phyloP scores from a whole-genome alignment of 176 grass and related monocot genomes.

The Carex cristatella region DNA sequence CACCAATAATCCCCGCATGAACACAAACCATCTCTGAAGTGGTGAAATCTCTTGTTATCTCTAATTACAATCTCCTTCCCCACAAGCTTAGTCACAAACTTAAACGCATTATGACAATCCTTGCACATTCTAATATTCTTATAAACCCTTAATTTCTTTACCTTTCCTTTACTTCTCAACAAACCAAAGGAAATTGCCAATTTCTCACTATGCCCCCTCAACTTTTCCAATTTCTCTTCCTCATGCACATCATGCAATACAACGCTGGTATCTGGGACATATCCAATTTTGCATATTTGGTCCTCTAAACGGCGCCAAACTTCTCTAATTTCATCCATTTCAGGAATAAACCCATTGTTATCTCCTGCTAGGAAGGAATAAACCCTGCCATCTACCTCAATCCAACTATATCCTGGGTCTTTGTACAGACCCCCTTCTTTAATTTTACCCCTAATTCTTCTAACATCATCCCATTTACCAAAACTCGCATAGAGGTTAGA shows the following conservation, averaged over 20 bases:
- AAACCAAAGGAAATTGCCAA: constrained; percentile 45
- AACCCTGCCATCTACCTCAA: constrained; percentile 40
- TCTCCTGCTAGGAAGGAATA: constrained; percentile 51
- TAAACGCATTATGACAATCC: constrained; percentile 47
- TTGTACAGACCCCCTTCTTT: constrained; percentile 37
- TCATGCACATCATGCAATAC: constrained; percentile 48
- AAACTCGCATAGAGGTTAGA: constrained; percentile 51
- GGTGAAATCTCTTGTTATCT: constrained; percentile 58
- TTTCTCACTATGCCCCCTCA: constrained; percentile 58
- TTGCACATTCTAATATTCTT: constrained; percentile 76
- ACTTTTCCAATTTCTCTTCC: constrained; percentile 38
- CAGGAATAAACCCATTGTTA: constrained; percentile 25
- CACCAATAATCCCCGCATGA: constrained; percentile 55
- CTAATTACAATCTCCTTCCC: constrained; percentile 42
- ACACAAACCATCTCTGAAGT: constrained; percentile 42
- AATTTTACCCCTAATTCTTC: constrained; percentile 46
- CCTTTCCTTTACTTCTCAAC: constrained; percentile 17
- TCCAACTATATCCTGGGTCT: constrained; percentile 66
- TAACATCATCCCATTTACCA: constrained; percentile 37
- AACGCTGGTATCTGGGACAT: constrained; percentile 32
- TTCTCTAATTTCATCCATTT: constrained; percentile 28
- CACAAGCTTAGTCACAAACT: constrained; percentile 37
- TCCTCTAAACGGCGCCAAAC: constrained; percentile 40
- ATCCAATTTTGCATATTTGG: constrained; percentile 33
- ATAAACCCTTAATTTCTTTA: constrained; percentile 41